These are phyloP conservation scores for Penicillium corylophilum DNA, from an alignment of 2,329 filamentous ascomycete genomes.

Conservation along the genomic window DNA sequence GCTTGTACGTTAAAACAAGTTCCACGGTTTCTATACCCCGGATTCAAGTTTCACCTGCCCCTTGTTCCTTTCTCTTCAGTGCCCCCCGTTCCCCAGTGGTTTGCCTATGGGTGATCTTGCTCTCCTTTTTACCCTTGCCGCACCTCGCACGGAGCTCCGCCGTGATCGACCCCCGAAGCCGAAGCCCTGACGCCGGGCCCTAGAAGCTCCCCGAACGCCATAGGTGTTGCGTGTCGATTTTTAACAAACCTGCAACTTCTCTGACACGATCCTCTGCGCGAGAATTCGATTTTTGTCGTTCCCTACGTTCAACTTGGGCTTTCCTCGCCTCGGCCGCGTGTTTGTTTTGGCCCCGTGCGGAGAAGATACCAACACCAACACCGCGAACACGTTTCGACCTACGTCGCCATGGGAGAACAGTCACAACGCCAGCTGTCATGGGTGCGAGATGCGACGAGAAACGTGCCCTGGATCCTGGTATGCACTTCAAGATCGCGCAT, in stretches of 20 bases:
- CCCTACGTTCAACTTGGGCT: background rate
- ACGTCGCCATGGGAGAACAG: slow-evolving; percentile 33
- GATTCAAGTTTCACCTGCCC: slow-evolving; percentile 4
- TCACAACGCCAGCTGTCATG: slow-evolving; percentile 33
- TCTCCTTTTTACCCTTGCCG: slow-evolving; percentile 10
- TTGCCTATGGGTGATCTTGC: background rate
- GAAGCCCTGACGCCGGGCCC: slow-evolving; percentile 13
- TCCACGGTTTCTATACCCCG: slow-evolving; percentile 5
- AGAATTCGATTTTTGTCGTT: slow-evolving; percentile 1
- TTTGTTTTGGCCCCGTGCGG: slow-evolving; percentile 8
- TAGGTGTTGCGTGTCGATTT: slow-evolving; percentile 4
- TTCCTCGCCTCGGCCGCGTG: background rate
- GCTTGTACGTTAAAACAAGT: slow-evolving; percentile 7
- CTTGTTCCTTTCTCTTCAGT: background rate
- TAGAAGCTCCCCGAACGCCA: slow-evolving; percentile 11
- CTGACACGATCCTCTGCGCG: background rate
- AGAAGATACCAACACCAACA: slow-evolving; percentile 10
- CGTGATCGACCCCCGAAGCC: slow-evolving; percentile 20
- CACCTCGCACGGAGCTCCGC: slow-evolving; percentile 19
- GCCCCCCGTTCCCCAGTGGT: background rate
- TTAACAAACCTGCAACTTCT: slow-evolving; percentile 1
- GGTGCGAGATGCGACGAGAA: slow-evolving; percentile 34
- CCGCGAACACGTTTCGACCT: slow-evolving; percentile 8
- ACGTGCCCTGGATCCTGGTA: slow-evolving; percentile 43
- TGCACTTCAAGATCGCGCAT: slow-evolving; percentile 12